phyloP scores from a whole-genome alignment of 1,284 basidiomycete genomes.

The Leccinum griseonigrum region DNA sequence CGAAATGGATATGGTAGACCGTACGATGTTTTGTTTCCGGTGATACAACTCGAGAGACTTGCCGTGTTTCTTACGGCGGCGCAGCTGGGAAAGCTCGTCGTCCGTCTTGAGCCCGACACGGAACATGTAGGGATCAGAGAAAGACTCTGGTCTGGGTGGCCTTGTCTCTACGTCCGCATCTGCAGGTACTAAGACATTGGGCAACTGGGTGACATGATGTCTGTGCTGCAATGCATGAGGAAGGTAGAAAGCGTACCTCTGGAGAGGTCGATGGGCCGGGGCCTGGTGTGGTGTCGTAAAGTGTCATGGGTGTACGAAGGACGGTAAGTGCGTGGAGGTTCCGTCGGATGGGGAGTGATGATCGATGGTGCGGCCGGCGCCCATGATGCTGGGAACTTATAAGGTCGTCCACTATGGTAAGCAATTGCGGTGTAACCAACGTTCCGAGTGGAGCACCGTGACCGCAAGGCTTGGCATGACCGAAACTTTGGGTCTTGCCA shows the following conservation, averaged over 20 bases:
- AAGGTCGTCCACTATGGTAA: no score
- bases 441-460: no score
- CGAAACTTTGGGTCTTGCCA: no score
- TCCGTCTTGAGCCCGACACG: conserved; percentile 56
- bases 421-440: no score
- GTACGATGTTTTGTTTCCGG: conserved; percentile 77
- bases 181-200: conserved; percentile 35
- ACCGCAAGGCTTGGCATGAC: no score
- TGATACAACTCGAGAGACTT: conserved; percentile 74
- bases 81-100: conserved; percentile 57
- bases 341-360: neutral
- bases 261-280: neutral
- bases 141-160: conserved; percentile 26
- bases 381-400: no score
- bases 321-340: neutral
- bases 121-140: conserved; percentile 60
- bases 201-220: conserved; percentile 5
- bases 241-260: conserved; percentile 11
- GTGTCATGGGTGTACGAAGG: neutral
- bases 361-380: no score
- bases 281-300: neutral
- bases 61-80: conserved; percentile 53
- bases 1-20: conserved; percentile 20
- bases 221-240: neutral
- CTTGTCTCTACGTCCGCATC: conserved; percentile 42